Evolutionary conservation across 768 basidiomycete species (phyloP), one percentile per base, ranked within the genome.

Genomic region (Agaricus blazei): DNA sequence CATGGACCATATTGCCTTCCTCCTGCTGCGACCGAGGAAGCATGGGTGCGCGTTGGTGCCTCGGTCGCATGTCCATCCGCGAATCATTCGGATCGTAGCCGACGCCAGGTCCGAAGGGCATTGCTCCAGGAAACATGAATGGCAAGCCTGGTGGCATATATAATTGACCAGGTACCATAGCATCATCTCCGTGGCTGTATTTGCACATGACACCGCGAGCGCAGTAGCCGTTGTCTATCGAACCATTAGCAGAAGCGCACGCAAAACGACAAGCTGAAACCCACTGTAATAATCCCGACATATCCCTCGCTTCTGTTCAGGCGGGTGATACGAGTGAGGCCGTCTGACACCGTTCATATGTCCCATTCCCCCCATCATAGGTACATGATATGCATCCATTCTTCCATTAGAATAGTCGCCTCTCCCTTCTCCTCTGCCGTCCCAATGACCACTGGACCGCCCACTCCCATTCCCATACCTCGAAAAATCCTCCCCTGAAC

Each of bases 281-380:
- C 65, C 65, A 95, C 95, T 91, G 69, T 95, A 85, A 68, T 96
- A 98, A 70, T 98, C 93, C 57, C 88, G 81, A 73, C 94, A 98
- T 58, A 88, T 81, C 11, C 89, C 89, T 60, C 84, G 79, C 58
- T 81, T 82, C 65, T 84, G 85, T 60, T 87, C 88, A 63, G 83
- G 86, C 29, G 85, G 86, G 52, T 80, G 81, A 63, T 90, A 90
- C 5, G 75, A 74, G 60, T 80, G 82, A 34, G 77, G 74, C 28
- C 75, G 78, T 58, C 84, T 67, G 23, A 71, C 48, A 11, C 54
- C 70, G 58, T 73, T 74, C 69, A 72, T 69, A 42, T 58, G 64
- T 49, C 61, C 66, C 70, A 72, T 69, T 43, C 60, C 70, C 45
- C 67, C 69, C 62, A 68, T 68, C 23, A 63, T 59, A 31, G 56